A percentile compares a stretch with the other conserved stretches of the same genome.
Evolutionary conservation across 441 rosid species (phyloP).

Genomic region (Populus hybrid): DNA sequence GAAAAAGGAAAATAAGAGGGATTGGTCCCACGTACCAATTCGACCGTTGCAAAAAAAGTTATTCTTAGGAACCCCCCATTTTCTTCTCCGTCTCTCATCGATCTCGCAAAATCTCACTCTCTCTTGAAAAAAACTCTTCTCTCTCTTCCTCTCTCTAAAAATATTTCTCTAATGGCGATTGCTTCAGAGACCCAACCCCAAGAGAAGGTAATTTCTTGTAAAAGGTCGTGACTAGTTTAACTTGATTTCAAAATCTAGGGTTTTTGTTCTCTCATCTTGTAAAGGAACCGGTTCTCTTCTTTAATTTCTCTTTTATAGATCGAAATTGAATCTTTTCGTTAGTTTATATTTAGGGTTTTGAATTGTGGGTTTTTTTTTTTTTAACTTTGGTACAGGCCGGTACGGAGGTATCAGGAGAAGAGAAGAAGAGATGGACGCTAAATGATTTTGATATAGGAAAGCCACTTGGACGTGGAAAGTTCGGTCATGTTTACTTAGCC

Average conservation of each 20-base stretch:
- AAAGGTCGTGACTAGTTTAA: too few species aligned
- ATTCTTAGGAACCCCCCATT: constrained; percentile 2
- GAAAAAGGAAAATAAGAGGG: constrained; percentile 14
- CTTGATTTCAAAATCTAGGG: neutral
- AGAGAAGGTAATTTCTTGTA: constrained; percentile 37
- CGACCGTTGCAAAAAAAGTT: constrained; percentile 47
- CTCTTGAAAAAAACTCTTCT: neutral
- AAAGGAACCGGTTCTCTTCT: neutral
- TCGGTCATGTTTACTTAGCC: constrained; percentile 93
- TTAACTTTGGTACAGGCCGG: neutral
- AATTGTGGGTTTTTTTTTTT: neutral
- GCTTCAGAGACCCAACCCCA: constrained; percentile 46
- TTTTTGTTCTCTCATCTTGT: neutral
- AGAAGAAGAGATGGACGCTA: constrained; percentile 78
- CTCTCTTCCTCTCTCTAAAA: constrained; percentile 5
- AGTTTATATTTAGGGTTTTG: neutral
- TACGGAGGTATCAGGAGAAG: constrained; percentile 59
- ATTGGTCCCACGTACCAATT: constrained; percentile 41
- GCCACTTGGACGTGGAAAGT: constrained; percentile 97
- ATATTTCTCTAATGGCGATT: constrained; percentile 40
- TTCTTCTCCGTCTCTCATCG: neutral
- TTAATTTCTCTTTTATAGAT: neutral
- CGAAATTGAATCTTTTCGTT: neutral
- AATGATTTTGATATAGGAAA: constrained; percentile 90
- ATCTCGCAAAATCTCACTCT: neutral